Evolutionary conservation across 164 flowering plant genomes (phyloP), one percentile per base, ranked within the genome.

Genomic region (Paratinospora sagittata): DNA sequence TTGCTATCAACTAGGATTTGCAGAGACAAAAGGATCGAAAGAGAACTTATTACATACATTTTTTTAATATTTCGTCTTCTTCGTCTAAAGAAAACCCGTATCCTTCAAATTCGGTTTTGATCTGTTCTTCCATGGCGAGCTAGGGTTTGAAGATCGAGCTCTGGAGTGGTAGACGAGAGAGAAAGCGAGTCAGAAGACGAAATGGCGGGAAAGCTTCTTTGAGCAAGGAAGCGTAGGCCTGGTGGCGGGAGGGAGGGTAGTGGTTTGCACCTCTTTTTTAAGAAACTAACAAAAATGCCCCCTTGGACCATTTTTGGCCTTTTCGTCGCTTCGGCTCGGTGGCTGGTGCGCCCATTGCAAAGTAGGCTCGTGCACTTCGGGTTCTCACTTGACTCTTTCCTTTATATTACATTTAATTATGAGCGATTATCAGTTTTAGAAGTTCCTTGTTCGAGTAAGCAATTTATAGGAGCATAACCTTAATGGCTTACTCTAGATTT

Each of bases 101-200:
- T 34, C 69, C 82, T 34, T 71, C 70, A 82, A 96, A 93, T 69
- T 90, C 97, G 6, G 78, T 80, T 80, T 83, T 88, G 80, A 96
- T 90, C 69, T 89, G 88, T 24, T 81, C 86, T 72, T 91, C 97
- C 97, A 93, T 95, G 74, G 71, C 74, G 74, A 61, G 41, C 73
- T 70, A 70, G 79, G 81, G 74, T 70, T 71, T 61, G 21, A 12
- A 57, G n/a, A 10, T 3, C 8, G 61, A 64, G 34, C 39, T 63
- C 30, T 57, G 49, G 66, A 66, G 70, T 36, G 10, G 24, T 2
- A 2, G n/a, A 23, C 5, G 3, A 27, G 33, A n/a, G 57, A 12
- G 45, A 45, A 33, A n/a, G 33, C 17, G 57, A 67, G 8, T 3
- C 14, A 26, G 47, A 36, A 3, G 70, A 55, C 27, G 70, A 73